Conservation (phyloP, 257 asterid genomes). For the Penstemon barbatus region DNA sequence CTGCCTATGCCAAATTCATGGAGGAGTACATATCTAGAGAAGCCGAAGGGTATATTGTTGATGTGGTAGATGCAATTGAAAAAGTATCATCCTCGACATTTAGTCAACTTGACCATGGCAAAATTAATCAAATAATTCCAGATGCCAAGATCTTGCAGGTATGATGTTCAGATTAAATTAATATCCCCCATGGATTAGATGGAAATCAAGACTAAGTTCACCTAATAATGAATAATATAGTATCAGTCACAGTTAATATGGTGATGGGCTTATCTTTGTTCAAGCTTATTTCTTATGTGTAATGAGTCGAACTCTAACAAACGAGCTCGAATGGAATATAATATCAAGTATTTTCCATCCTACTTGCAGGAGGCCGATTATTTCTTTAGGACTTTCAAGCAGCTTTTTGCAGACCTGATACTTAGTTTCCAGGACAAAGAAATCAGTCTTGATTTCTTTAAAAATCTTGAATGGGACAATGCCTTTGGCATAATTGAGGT, state of each 20-base stretch:
- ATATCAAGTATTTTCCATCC: too few species aligned
- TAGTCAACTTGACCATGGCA: neutral
- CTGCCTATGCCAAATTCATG: slow-evolving; percentile 52
- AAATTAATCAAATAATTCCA: neutral
- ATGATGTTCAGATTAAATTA: too few species aligned
- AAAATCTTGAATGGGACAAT: neutral
- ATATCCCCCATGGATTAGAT: too few species aligned
- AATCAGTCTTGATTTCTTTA: slow-evolving; percentile 26
- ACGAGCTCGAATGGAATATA: too few species aligned
- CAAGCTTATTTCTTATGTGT: too few species aligned
- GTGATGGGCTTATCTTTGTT: too few species aligned
- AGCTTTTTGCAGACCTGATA: slow-evolving; percentile 40
- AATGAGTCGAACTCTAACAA: too few species aligned
- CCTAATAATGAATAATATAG: too few species aligned
- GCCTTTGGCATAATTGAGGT: slow-evolving; percentile 39
- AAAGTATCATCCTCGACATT: neutral
- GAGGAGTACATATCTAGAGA: slow-evolving; percentile 32
- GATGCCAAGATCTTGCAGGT: slow-evolving; percentile 6
- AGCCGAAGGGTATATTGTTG: slow-evolving; percentile 28
- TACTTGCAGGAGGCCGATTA: slow-evolving; percentile 18
- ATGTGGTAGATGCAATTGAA: slow-evolving; percentile 18
- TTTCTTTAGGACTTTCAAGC: slow-evolving; percentile 34
- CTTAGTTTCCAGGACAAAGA: slow-evolving; percentile 41
- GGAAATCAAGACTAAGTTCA: too few species aligned
- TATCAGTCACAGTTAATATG: too few species aligned